Base-by-base conservation (phyloP, 129 eudicot genomes). In the Erigeron canadensis region DNA sequence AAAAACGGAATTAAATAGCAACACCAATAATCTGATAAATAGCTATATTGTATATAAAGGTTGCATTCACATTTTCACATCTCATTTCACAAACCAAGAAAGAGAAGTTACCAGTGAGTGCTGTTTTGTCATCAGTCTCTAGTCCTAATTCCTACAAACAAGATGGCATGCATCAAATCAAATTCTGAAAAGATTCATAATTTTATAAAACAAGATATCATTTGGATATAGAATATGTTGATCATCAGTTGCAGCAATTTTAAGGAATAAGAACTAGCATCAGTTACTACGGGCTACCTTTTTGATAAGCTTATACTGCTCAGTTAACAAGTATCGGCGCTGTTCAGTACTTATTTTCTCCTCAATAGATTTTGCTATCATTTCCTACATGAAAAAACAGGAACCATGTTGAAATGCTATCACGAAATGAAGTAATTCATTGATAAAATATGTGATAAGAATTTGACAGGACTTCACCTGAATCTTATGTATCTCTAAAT, bases 281-380 rank as follows among this genome's bases (percentile, higher is more conserved):
- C 51, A 19, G 64, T 19, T 46, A 46, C 5, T 56, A 9, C 57
- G 58, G 58, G 18, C 38, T 44, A 84, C 99, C 99, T 95, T 95
- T 75, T 95, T 95, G 66, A 95, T 95, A 87, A 96, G 97, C 84
- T 95, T 95, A 28, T 87, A 89, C 63, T 95, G 99, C 85, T 95
- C 99, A 50, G 90, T 89, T 84, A 95, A 82, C 94, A 95, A 79
- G 82, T 87, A 95, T 50, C 99, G 99, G 13, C 97, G 89, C 65
- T 95, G 99, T 83, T 95, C 99, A 17, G 93, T 93, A 72, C 97
- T 95, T 60, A 95, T 95, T 84, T 95, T 95, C 72, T 95, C 99
- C 76, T 95, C 99, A 73, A 95, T 95, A 59, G 99, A 97, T 80
- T 95, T 95, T 42, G 99, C 97, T 73, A 95, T 95, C 28, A 97